These are phyloP conservation scores for Wickerhamomyces queroliae DNA, from an alignment of 805 yeast genomes.

Conservation along the genomic window DNA sequence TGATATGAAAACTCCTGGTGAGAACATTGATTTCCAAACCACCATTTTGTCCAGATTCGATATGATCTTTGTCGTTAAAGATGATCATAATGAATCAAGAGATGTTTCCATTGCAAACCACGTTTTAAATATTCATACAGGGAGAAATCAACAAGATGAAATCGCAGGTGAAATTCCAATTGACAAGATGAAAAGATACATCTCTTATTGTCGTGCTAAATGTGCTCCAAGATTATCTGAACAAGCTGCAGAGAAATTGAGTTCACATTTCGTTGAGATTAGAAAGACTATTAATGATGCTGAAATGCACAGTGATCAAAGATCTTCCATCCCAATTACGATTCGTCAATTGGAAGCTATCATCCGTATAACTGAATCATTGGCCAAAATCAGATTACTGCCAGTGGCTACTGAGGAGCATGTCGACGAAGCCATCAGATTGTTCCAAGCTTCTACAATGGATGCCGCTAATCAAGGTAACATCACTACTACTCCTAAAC, in stretches of 20 bases:
- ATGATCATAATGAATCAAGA: slow-evolving; percentile 81
- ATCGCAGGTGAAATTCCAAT: slow-evolving; percentile 76
- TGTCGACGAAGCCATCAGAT: slow-evolving; percentile 91
- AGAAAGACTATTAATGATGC: slow-evolving; percentile 75
- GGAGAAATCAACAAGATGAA: slow-evolving; percentile 54
- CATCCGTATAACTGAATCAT: slow-evolving; percentile 88
- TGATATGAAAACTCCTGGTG: slow-evolving; percentile 94
- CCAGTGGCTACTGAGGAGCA: slow-evolving; percentile 85
- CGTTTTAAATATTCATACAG: slow-evolving; percentile 92
- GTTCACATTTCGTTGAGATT: slow-evolving; percentile 89
- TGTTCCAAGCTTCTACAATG: slow-evolving; percentile 96
- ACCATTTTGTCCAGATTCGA: slow-evolving; percentile 96
- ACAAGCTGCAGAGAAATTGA: slow-evolving; percentile 84
- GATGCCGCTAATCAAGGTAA: slow-evolving; percentile 69
- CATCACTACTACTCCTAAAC: slow-evolving; percentile 45
- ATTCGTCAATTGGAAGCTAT: slow-evolving; percentile 97
- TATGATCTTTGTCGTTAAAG: slow-evolving; percentile 96
- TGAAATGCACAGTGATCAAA: slow-evolving; percentile 76
- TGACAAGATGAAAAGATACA: slow-evolving; percentile 85
- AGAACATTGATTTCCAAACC: slow-evolving; percentile 95
- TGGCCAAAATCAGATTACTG: slow-evolving; percentile 79
- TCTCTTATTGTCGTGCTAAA: slow-evolving; percentile 81
- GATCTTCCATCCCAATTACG: slow-evolving; percentile 95
- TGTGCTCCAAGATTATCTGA: slow-evolving; percentile 91
- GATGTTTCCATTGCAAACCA: slow-evolving; percentile 91